phyloP scores from a whole-genome alignment of 441 rosid genomes.

The Aleurites moluccanus region DNA sequence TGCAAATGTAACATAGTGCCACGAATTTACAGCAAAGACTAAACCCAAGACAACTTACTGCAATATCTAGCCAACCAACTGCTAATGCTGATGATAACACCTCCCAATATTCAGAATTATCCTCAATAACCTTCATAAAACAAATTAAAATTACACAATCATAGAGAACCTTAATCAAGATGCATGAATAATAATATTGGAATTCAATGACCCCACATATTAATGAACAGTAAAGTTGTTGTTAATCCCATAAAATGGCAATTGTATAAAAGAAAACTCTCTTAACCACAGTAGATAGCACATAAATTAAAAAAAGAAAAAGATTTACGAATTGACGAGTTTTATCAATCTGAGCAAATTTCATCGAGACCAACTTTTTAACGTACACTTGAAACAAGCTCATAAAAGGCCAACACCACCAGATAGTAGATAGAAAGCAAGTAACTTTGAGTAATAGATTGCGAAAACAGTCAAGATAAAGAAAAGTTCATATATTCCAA shows the following conservation, averaged over 20 bases:
- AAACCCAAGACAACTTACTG: conserved; percentile 43
- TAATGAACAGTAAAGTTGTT: neutral
- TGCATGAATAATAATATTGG: neutral
- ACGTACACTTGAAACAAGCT: neutral
- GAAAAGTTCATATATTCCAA: neutral
- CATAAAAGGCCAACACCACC: neutral
- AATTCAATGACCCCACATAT: neutral
- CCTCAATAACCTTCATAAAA: conserved; percentile 61
- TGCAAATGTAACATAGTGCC: neutral
- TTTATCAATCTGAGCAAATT: neutral
- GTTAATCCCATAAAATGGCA: neutral
- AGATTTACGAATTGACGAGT: neutral
- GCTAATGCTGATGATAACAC: conserved; percentile 75
- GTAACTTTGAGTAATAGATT: neutral
- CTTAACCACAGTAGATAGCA: neutral
- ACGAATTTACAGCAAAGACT: neutral
- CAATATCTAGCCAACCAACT: conserved; percentile 93
- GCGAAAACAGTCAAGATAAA: neutral
- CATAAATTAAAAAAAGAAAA: neutral
- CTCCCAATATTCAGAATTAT: conserved; percentile 82
- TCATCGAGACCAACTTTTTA: neutral
- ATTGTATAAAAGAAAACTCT: neutral
- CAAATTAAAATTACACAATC: conserved; percentile 16
- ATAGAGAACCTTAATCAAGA: conserved; percentile 8
- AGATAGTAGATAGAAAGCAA: neutral